These are phyloP conservation scores for Obba rivulosa DNA, from an alignment of 768 basidiomycete genomes.

Conservation along the genomic window DNA sequence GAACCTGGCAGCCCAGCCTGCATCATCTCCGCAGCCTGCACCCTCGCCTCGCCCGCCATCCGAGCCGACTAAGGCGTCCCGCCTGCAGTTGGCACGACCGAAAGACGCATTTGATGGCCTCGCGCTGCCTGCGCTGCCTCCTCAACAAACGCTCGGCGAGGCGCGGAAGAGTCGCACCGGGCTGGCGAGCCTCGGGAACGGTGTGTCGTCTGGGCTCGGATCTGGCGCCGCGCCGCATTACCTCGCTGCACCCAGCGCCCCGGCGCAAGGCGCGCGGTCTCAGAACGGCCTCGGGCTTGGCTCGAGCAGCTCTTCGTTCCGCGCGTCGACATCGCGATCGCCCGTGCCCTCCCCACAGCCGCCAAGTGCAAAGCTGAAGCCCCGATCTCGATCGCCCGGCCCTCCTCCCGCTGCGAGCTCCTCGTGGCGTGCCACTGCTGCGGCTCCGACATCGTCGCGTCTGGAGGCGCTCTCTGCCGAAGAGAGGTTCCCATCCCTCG, in stretches of 20 bases:
- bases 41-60: slow-evolving; percentile 16
- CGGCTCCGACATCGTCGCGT: neutral
- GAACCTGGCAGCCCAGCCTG: neutral
- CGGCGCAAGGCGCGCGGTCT: neutral
- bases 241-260: slow-evolving; percentile 3
- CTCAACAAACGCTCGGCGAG: slow-evolving; percentile 68
- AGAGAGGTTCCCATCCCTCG: slow-evolving; percentile 81
- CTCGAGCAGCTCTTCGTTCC: slow-evolving; percentile 20
- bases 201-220: slow-evolving; percentile 1
- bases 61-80: slow-evolving; percentile 3
- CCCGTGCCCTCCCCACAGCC: slow-evolving; percentile 18
- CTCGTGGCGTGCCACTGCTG: neutral
- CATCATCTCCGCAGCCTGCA: slow-evolving; percentile 1
- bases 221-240: slow-evolving; percentile 7
- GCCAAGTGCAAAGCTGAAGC: slow-evolving; percentile 6
- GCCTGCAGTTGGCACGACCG: slow-evolving; percentile 24
- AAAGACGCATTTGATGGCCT: slow-evolving; percentile 82
- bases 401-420: too few relatives aligned
- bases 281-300: slow-evolving; percentile 11
- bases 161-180: slow-evolving; percentile 70
- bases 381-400: slow-evolving; percentile 11
- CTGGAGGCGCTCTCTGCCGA: slow-evolving; percentile 48
- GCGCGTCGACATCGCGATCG: slow-evolving; percentile 19
- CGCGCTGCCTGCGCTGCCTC: slow-evolving; percentile 44
- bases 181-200: slow-evolving; percentile 37